Evolutionary conservation across 164 flowering plant genomes (phyloP), one percentile per base, ranked within the genome.

Genomic region (Liriodendron chinense): DNA sequence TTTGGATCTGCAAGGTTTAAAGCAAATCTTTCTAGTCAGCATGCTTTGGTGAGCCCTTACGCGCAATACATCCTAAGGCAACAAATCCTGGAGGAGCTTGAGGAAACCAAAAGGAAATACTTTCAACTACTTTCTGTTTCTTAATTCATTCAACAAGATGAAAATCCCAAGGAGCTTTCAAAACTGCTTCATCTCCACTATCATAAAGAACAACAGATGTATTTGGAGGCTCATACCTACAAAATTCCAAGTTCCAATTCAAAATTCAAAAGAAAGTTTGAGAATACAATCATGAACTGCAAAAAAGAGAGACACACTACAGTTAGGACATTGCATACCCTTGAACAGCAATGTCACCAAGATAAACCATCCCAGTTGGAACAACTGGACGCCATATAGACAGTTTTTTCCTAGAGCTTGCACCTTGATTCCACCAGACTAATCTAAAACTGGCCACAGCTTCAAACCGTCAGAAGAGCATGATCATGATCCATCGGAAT

Each of bases 301-400:
- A 64, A 64, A 43, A 71, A 74, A 74, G n/a, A n/a, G n/a, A n/a
- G n/a, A n/a, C n/a, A n/a, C n/a, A 20, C 1, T 43, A 70, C 9
- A 70, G 47, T 16, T 21, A 66, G 70, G 57, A 25, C 14, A 72
- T 57, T 25, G 64, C 87, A 47, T 85, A 96, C 98, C 97, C 97
- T 74, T 86, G 87, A 78, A 91, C 87, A 65, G 97, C 96, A n/a
- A n/a, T n/a, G n/a, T n/a, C n/a, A n/a, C n/a, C n/a, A n/a, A n/a
- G n/a, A n/a, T n/a, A n/a, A n/a, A 79, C 82, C 91, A 85, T 89
- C 69, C 95, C 96, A 43, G 78, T 81, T 20, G 95, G 84, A 25
- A 96, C 91, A 21, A 85, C 78, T 47, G 99, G 99, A 80, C 98
- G 98, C 99, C 99, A 96, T 77, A 96, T 87, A 8, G 98, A 94